These are phyloP conservation scores for Cordyceps farinosa DNA, from an alignment of 2,329 filamentous ascomycete genomes.

Conservation along the genomic window DNA sequence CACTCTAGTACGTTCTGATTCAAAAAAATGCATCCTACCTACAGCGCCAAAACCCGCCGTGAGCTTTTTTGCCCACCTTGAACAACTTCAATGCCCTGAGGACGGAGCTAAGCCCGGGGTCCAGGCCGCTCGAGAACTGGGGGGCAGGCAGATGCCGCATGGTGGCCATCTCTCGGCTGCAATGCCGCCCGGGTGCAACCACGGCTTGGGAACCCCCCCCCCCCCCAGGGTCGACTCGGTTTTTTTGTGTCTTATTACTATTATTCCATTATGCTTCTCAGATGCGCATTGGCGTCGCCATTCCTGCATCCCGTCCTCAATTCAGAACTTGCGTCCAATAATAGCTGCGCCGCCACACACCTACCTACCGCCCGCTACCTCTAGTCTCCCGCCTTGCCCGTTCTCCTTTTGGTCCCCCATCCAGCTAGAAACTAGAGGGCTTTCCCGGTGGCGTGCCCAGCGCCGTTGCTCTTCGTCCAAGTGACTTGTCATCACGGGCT, in stretches of 20 bases:
- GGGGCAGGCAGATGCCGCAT: neutral
- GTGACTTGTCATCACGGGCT: slow-evolving; percentile 7
- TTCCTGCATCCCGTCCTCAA: neutral
- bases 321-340: neutral
- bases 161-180: slow-evolving; percentile 7
- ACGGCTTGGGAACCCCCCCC: neutral
- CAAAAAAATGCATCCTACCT: neutral
- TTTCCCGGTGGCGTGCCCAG: neutral
- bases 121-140: slow-evolving; percentile 12
- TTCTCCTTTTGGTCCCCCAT: no score
- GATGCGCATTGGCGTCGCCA: neutral
- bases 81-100: no score
- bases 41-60: no score
- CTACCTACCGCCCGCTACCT: neutral
- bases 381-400: no score
- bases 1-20: neutral
- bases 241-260: neutral
- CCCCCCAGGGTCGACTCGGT: neutral
- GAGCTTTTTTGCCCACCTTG: no score
- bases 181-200: slow-evolving; percentile 9
- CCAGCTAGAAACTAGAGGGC: no score
- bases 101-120: neutral
- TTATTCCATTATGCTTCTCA: neutral
- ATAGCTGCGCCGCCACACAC: slow-evolving; percentile 4
- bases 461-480: neutral